Conservation (phyloP, 768 basidiomycete genomes). For the Saitozyma podzolica region DNA sequence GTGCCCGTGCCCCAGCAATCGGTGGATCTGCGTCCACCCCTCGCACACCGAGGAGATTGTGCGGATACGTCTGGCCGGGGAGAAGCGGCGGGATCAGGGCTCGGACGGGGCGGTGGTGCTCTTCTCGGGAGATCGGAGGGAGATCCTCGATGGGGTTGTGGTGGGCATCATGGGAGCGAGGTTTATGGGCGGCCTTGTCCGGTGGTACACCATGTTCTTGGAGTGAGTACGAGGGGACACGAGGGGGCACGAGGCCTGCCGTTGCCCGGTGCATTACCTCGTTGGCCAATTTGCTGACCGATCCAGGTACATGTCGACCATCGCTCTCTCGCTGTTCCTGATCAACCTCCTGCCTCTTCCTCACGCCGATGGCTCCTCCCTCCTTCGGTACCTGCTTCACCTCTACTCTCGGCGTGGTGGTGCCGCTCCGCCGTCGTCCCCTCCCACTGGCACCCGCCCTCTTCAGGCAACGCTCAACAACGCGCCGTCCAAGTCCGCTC, state of each 20-base stretch:
- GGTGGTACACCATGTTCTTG: conserved; percentile 56
- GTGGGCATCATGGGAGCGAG: conserved; percentile 59
- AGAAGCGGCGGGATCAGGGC: conserved; percentile 9
- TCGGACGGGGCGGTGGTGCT: conserved; percentile 58
- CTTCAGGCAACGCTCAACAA: conserved; percentile 1
- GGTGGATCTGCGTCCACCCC: conserved; percentile 61
- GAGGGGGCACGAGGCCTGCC: conserved; percentile 52
- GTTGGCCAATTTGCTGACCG: neutral
- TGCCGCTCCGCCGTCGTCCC: neutral
- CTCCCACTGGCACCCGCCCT: neutral
- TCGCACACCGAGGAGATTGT: conserved; percentile 60
- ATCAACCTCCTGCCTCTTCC: conserved; percentile 79
- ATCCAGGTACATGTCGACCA: conserved; percentile 53
- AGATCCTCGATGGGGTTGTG: conserved; percentile 59
- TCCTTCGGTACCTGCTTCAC: conserved; percentile 54
- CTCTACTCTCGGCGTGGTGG: conserved; percentile 7
- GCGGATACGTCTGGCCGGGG: conserved; percentile 58
- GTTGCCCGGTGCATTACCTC: no score
- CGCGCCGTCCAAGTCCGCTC: conserved; percentile 1
- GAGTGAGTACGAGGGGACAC: conserved; percentile 63
- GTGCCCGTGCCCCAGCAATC: conserved; percentile 31
- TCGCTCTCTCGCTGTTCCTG: conserved; percentile 74
- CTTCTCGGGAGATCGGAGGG: conserved; percentile 70
- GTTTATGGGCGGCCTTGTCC: conserved; percentile 8
- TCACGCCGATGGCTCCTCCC: conserved; percentile 68